Conservation (phyloP, 768 basidiomycete species). For the Tricholoma terreum region DNA sequence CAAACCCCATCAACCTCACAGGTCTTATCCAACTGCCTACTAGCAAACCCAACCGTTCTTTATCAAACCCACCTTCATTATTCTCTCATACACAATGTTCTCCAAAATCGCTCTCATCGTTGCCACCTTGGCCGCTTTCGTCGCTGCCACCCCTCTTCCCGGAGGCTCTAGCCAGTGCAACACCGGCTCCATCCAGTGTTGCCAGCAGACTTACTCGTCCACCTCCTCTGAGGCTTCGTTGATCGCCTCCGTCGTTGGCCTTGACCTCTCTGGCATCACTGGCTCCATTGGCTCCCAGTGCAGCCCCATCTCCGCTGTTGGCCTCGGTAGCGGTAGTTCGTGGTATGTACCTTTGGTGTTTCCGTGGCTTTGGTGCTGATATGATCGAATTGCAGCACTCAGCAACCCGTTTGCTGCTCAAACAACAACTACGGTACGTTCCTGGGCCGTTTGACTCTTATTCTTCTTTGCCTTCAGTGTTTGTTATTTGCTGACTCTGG, state of each 20-base stretch:
- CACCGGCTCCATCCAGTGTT: constrained; percentile 28
- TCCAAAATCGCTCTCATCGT: constrained; percentile 24
- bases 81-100: constrained; percentile 22
- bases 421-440: constrained; percentile 8
- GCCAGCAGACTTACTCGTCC: constrained; percentile 18
- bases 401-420: constrained; percentile 8
- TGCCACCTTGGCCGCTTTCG: constrained; percentile 5
- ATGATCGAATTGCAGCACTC: neutral
- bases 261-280: constrained; percentile 8
- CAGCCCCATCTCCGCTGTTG: constrained; percentile 21
- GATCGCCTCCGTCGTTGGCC: constrained; percentile 7
- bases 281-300: constrained; percentile 20
- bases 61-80: neutral
- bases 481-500: too few relatives aligned
- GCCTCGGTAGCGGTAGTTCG: constrained; percentile 10
- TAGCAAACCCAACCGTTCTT: neutral
- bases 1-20: neutral
- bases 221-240: constrained; percentile 1
- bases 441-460: neutral
- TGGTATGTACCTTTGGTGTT: constrained; percentile 12
- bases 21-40: neutral
- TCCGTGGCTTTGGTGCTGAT: neutral
- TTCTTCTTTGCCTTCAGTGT: neutral
- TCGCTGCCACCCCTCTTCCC: constrained; percentile 15
- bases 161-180: constrained; percentile 21